Evolutionary conservation across 306 rosid genomes (phyloP), one percentile per base, ranked within the genome.

Genomic region (Quercus suber): DNA sequence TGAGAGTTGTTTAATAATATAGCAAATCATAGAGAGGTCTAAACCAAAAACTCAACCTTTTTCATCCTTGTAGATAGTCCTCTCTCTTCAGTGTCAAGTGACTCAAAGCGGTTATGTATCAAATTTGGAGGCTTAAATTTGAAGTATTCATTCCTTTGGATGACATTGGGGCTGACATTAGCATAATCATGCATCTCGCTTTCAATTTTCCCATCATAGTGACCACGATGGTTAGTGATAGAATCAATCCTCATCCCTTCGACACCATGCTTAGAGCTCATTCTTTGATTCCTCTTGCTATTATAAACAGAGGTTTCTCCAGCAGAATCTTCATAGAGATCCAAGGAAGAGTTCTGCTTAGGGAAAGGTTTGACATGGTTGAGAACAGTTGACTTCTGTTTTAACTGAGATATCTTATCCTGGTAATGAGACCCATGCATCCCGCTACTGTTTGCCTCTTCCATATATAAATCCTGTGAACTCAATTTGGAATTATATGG

Each of bases 301-400:
- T 84, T 89, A 81, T 87, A 86, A 71, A 79, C 87, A 75, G 85
- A 71, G 19, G 81, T 86, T 75, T 86, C 89, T 57, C 88, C 88
- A 68, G 74, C 81, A 74, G 92, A 81, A 71, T 87, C 94, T 72
- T 87, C 97, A 63, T 84, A 86, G 76, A 85, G 78, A 85, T 90
- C 93, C 69, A 82, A 80, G 82, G 93, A 73, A 69, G 97, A 84
- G 87, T 85, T 91, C 85, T 83, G 85, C 33, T 82, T 86, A 77
- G 91, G 85, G 53, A 87, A 79, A 64, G 85, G 76, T 55, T 81
- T 58, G 55, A 78, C 37, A 73, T 80, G 37, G 80, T 79, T 75
- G 52, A 81, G 78, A 73, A 84, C 78, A 23, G 79, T 52, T 33
- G 78, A 83, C 78, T 80, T 85, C 74, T 79, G 88, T 83, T 87